phyloP scores from a whole-genome alignment of 345 rosid genomes.

The Psidium friedrichsthalianum region DNA sequence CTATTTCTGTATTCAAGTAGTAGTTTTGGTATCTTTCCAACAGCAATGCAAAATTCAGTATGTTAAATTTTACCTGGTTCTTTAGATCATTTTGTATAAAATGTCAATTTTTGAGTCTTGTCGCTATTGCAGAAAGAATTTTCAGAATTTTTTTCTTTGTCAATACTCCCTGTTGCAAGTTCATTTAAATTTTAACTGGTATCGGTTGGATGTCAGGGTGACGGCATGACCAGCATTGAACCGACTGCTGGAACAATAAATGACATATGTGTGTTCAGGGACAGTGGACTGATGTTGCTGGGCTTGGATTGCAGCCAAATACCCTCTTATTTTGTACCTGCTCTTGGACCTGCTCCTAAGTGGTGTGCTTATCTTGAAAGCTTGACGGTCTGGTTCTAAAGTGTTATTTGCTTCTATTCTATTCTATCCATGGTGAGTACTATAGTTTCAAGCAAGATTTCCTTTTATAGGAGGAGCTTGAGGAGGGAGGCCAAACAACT shows the following conservation, averaged over 20 bases:
- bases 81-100: background rate
- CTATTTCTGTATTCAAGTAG: background rate
- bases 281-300: constrained; percentile 80
- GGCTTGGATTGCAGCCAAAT: constrained; percentile 81
- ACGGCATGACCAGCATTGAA: constrained; percentile 87
- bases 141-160: background rate
- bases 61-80: background rate
- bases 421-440: background rate
- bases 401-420: background rate
- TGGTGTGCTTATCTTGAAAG: constrained; percentile 83
- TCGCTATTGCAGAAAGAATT: background rate
- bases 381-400: constrained; percentile 45
- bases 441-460: constrained; percentile 3
- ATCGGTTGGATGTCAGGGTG: constrained; percentile 39
- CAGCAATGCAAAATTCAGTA: background rate
- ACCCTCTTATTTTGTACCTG: constrained; percentile 85
- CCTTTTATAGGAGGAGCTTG: constrained; percentile 76
- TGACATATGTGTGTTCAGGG: constrained; percentile 72
- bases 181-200: background rate
- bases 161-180: background rate
- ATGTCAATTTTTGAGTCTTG: background rate
- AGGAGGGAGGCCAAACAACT: constrained; percentile 70
- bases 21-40: background rate
- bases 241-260: constrained; percentile 80
- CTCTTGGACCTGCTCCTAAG: constrained; percentile 90